phyloP scores from a whole-genome alignment of 371 early-diverging fungal genomes.

The Mucor lusitanicus region DNA sequence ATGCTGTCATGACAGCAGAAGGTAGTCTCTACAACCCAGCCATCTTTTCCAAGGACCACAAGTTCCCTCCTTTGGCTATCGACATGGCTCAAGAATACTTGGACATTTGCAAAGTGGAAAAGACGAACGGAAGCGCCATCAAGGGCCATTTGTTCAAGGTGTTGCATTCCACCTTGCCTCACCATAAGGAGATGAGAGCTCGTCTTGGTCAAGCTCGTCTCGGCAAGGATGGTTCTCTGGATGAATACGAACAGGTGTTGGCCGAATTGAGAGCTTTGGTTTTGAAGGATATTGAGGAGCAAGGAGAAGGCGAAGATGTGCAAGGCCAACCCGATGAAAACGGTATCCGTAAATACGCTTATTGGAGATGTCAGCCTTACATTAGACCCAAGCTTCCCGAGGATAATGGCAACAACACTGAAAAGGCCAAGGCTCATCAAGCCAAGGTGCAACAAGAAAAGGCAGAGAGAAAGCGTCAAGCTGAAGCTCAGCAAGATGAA shows the following conservation, averaged over 20 bases:
- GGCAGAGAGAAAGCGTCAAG: conserved; percentile 11
- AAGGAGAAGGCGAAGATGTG: conserved; percentile 32
- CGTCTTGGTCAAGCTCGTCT: conserved; percentile 69
- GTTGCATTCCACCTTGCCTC: conserved; percentile 77
- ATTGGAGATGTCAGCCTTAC: conserved; percentile 76
- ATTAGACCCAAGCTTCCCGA: conserved; percentile 61
- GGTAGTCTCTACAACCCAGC: conserved; percentile 94
- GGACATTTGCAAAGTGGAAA: conserved; percentile 64
- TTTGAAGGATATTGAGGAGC: conserved; percentile 39
- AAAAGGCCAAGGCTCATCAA: conserved; percentile 12
- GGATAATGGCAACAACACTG: conserved; percentile 19
- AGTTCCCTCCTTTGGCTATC: conserved; percentile 65
- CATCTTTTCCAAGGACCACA: conserved; percentile 56
- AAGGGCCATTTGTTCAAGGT: conserved; percentile 95
- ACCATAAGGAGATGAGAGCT: conserved; percentile 81
- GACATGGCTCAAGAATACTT: conserved; percentile 87
- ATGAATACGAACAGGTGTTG: conserved; percentile 62
- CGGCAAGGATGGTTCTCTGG: conserved; percentile 60
- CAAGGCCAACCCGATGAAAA: conserved; percentile 52
- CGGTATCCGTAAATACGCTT: conserved; percentile 69
- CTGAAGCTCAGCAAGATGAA: conserved; percentile 11
- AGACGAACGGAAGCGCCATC: conserved; percentile 65
- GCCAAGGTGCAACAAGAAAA: conserved; percentile 13
- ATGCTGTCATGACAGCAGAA: conserved; percentile 98
- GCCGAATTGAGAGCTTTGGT: conserved; percentile 65